phyloP scores from a whole-genome alignment of 495 filamentous ascomycete species.

The Neurospora sp. region DNA sequence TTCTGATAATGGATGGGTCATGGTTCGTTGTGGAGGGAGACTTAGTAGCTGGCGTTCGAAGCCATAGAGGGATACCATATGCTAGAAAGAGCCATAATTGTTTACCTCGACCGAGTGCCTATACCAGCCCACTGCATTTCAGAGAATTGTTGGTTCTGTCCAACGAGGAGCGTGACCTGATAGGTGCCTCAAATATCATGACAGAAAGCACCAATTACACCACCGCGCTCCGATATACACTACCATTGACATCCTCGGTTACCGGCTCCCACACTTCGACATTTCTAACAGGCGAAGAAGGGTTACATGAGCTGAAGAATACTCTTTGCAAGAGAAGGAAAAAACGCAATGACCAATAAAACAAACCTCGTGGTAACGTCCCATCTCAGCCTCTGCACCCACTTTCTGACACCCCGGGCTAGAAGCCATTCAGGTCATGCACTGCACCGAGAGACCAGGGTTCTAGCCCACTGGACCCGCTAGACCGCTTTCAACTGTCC shows the following conservation, averaged over 20 bases:
- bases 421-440: not conserved
- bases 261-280: not conserved
- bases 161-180: not conserved
- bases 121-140: not conserved
- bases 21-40: not conserved
- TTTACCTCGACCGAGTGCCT: not conserved
- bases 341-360: not conserved
- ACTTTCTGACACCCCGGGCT: not conserved
- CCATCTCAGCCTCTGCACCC: not conserved
- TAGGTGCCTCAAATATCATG: not conserved
- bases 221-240: not conserved
- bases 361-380: not conserved
- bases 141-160: not conserved
- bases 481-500: not conserved
- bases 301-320: not conserved
- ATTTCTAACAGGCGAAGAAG: not conserved
- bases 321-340: not conserved
- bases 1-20: not conserved
- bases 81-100: not conserved
- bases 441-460: not conserved
- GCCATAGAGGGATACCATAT: not conserved
- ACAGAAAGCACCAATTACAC: not conserved
- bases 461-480: not conserved
- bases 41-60: not conserved
- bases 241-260: not conserved